Evolutionary conservation across 768 basidiomycete species (phyloP).

Genomic region (Termitomyces sp.): DNA sequence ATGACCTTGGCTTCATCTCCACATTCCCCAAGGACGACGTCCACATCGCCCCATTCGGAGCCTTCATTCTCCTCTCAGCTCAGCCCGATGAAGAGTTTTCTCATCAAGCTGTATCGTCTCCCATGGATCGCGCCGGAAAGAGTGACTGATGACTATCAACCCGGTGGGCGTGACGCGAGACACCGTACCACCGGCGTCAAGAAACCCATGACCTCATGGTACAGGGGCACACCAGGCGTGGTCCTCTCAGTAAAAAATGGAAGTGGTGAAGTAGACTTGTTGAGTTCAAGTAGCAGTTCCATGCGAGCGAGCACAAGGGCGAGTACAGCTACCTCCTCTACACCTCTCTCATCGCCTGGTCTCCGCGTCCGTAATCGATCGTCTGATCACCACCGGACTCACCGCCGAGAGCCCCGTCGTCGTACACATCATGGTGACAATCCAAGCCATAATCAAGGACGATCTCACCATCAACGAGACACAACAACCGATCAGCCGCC

Average conservation of each 20-base stretch:
- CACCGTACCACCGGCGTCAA: conserved; percentile 11
- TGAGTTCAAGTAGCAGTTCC: conserved; percentile 22
- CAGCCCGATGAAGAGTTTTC: conserved; percentile 35
- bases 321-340: conserved; percentile 15
- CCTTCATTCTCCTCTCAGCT: conserved; percentile 32
- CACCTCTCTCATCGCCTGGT: conserved; percentile 12
- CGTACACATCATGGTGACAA: neutral
- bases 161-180: conserved; percentile 21
- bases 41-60: conserved; percentile 22
- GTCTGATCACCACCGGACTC: conserved; percentile 16
- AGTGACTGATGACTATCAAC: conserved; percentile 40
- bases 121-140: conserved; percentile 42
- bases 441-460: conserved; percentile 7
- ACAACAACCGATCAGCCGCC: conserved; percentile 11
- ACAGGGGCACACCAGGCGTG: conserved; percentile 19
- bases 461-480: conserved; percentile 10
- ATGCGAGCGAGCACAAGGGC: conserved; percentile 17
- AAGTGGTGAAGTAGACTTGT: conserved; percentile 24
- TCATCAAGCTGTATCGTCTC: conserved; percentile 32
- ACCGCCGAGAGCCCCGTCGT: conserved; percentile 9
- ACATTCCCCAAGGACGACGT: conserved; percentile 12
- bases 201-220: conserved; percentile 30
- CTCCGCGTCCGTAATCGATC: conserved; percentile 5
- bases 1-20: conserved; percentile 26
- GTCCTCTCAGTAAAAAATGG: conserved; percentile 15